Percentiles rank a stretch among this genome's conserved stretches.
Conservation (phyloP, 192 early-diverging fungal species). For the Backusella circina region DNA sequence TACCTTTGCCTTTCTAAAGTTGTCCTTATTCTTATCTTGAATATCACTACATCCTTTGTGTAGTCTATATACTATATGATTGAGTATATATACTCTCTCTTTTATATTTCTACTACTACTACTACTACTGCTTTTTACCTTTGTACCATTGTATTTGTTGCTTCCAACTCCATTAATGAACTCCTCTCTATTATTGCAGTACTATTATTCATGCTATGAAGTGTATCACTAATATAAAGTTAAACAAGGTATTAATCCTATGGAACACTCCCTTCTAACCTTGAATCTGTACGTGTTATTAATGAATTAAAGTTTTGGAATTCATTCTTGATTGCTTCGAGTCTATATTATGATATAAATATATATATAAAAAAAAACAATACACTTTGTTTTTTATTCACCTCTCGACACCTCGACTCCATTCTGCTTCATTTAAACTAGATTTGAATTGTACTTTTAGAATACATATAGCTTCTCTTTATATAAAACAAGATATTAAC, state of each 20-base stretch:
- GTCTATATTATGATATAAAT: neutral
- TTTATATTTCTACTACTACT: no score
- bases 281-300: neutral
- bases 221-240: neutral
- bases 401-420: conserved; percentile 14
- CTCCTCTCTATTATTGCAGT: neutral
- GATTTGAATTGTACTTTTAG: neutral
- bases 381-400: neutral
- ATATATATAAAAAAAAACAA: neutral
- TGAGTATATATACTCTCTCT: no score
- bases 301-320: conserved; percentile 16
- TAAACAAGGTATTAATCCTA: neutral
- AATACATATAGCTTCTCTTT: neutral
- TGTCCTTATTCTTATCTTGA: conserved; percentile 2
- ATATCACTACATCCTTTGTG: neutral
- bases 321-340: conserved; percentile 14
- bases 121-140: no score
- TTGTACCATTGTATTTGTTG: neutral
- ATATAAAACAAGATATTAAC: neutral
- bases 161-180: neutral
- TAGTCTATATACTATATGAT: neutral
- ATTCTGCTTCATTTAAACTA: neutral
- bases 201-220: neutral
- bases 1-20: conserved; percentile 11
- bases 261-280: neutral